Evolutionary conservation across 257 asterid genomes (phyloP).

Genomic region (Henckelia pumila): DNA sequence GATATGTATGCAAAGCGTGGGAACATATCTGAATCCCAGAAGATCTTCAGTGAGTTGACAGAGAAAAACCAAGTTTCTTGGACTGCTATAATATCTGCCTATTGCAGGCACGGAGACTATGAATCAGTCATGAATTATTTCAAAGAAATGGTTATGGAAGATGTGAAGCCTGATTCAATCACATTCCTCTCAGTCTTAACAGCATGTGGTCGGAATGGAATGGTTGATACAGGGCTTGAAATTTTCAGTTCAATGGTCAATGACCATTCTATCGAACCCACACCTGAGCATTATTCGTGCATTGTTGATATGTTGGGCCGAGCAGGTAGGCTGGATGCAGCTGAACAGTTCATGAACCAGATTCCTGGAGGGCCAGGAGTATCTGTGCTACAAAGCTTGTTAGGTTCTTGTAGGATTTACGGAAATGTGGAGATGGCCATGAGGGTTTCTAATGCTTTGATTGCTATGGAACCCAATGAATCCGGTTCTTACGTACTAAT

Average conservation of each 20-base stretch:
- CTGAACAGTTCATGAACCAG: constrained; percentile 52
- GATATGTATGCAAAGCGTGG: constrained; percentile 97
- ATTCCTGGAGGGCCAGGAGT: constrained; percentile 84
- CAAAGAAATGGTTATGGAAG: constrained; percentile 53
- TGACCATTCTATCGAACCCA: constrained; percentile 51
- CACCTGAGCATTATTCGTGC: constrained; percentile 74
- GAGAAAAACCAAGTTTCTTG: constrained; percentile 68
- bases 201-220: constrained; percentile 79
- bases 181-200: constrained; percentile 81
- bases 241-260: constrained; percentile 62
- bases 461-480: constrained; percentile 62
- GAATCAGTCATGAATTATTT: constrained; percentile 67
- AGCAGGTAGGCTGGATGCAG: constrained; percentile 73
- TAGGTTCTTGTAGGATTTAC: constrained; percentile 70
- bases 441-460: constrained; percentile 55
- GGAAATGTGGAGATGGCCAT: constrained; percentile 75
- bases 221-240: constrained; percentile 59
- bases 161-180: constrained; percentile 69
- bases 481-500: constrained; percentile 84
- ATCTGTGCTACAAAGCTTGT: constrained; percentile 78
- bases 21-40: constrained; percentile 66
- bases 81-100: constrained; percentile 88
- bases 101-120: constrained; percentile 80
- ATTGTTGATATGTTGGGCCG: constrained; percentile 92
- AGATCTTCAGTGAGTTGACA: constrained; percentile 50